Percentiles rank a stretch among this genome's conserved stretches.
These are phyloP conservation scores for Phytophthora chlamydospora DNA, from an alignment of 352 stramenopile species.

Conservation along the genomic window DNA sequence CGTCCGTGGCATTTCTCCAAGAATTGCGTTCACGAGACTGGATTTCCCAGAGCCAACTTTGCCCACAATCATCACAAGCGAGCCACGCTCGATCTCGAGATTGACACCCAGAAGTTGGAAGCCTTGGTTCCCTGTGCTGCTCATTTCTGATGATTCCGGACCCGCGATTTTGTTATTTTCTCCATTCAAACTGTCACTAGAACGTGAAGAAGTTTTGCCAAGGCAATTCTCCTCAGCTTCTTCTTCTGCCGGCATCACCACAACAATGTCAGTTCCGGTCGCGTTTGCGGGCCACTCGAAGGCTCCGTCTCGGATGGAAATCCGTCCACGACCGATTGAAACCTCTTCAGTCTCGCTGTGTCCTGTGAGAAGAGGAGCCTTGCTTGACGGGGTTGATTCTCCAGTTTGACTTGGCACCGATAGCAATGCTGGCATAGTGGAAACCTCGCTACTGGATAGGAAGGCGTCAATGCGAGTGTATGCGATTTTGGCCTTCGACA, in stretches of 20 bases:
- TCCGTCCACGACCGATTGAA: slow-evolving; percentile 11
- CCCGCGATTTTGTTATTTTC: not conserved
- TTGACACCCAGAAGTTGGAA: slow-evolving; percentile 42
- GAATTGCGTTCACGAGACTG: slow-evolving; percentile 53
- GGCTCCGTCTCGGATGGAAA: slow-evolving; percentile 22
- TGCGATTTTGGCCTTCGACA: slow-evolving; percentile 35
- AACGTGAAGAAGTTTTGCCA: not conserved
- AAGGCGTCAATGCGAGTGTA: slow-evolving; percentile 33
- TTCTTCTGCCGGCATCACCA: slow-evolving; percentile 13
- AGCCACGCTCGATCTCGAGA: slow-evolving; percentile 65
- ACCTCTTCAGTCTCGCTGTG: not conserved
- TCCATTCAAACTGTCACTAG: not conserved
- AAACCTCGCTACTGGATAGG: slow-evolving; percentile 23
- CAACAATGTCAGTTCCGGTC: slow-evolving; percentile 22
- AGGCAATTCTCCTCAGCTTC: not conserved
- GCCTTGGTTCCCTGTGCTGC: not conserved
- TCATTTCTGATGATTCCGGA: too few relatives aligned
- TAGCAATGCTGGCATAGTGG: not conserved
- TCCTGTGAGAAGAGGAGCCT: slow-evolving; percentile 5
- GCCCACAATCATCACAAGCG: slow-evolving; percentile 62
- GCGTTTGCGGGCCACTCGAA: slow-evolving; percentile 37
- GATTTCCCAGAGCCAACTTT: slow-evolving; percentile 60
- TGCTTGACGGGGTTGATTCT: not conserved
- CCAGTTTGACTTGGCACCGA: not conserved
- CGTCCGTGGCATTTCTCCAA: slow-evolving; percentile 53